phyloP scores from a whole-genome alignment of 164 flowering plant genomes.

The Brasenia schreberi region DNA sequence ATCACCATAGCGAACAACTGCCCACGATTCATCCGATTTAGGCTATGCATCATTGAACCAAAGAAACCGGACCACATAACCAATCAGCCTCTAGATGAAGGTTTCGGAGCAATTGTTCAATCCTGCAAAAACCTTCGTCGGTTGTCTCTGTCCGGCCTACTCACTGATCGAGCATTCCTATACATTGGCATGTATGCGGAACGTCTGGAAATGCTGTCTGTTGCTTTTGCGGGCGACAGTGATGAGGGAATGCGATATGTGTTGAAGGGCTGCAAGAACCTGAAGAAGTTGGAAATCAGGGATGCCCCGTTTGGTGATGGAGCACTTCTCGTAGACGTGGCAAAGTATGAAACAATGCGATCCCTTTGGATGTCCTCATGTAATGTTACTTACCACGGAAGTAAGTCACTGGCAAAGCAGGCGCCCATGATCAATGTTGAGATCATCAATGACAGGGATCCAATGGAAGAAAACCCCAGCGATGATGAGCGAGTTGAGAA shows the following conservation, averaged over 20 bases:
- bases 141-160: constrained; percentile 66
- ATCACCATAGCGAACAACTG: constrained; percentile 66
- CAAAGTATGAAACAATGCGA: constrained; percentile 98
- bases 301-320: constrained; percentile 74
- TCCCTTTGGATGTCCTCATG: constrained; percentile 99
- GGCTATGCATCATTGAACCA: constrained; percentile 66
- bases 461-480: constrained; percentile 19
- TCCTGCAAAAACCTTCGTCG: constrained; percentile 65
- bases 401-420: constrained; percentile 60
- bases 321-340: constrained; percentile 65
- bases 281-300: constrained; percentile 75
- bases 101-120: constrained; percentile 83
- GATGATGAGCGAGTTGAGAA: constrained; percentile 42
- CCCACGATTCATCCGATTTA: constrained; percentile 61
- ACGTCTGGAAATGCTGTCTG: constrained; percentile 84
- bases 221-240: constrained; percentile 82
- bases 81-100: constrained; percentile 67
- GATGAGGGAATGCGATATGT: constrained; percentile 82
- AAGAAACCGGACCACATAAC: constrained; percentile 54
- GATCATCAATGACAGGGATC: constrained; percentile 53
- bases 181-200: constrained; percentile 88
- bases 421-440: constrained; percentile 83
- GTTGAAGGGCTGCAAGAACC: constrained; percentile 75
- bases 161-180: constrained; percentile 69
- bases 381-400: constrained; percentile 60